Percentiles rank a stretch among this genome's conserved stretches.
These are phyloP conservation scores for Ustilago xerochloae DNA, from an alignment of 1,284 basidiomycete genomes.

Conservation along the genomic window DNA sequence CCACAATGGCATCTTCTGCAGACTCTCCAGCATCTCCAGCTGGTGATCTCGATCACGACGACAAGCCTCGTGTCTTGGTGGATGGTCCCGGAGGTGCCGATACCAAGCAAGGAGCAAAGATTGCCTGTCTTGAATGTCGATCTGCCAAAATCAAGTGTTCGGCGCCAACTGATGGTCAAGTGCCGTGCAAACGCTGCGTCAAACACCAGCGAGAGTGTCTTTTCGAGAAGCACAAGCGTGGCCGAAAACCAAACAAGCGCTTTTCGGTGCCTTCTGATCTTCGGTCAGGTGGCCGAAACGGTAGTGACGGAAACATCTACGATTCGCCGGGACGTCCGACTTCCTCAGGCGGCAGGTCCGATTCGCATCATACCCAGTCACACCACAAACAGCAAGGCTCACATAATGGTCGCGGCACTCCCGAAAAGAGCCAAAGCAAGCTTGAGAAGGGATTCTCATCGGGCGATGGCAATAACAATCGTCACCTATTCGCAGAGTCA, in stretches of 20 bases:
- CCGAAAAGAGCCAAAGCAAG: slow-evolving; percentile 27
- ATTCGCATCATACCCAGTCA: slow-evolving; percentile 10
- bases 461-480: slow-evolving; percentile 9
- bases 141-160: slow-evolving; percentile 60
- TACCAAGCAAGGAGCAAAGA: slow-evolving; percentile 59
- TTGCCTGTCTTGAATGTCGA: slow-evolving; percentile 58
- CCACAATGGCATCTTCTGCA: slow-evolving; percentile 25
- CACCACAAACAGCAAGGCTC: slow-evolving; percentile 7
- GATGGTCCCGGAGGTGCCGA: slow-evolving; percentile 59
- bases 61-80: slow-evolving; percentile 53
- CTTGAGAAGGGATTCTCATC: slow-evolving; percentile 15
- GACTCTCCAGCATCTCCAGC: slow-evolving; percentile 21
- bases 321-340: slow-evolving; percentile 15
- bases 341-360: slow-evolving; percentile 25
- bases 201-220: slow-evolving; percentile 56
- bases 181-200: slow-evolving; percentile 59
- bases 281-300: slow-evolving; percentile 20
- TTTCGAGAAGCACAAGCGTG: slow-evolving; percentile 60
- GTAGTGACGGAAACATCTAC: slow-evolving; percentile 25
- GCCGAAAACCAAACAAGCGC: slow-evolving; percentile 55
- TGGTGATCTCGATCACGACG: slow-evolving; percentile 35
- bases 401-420: slow-evolving; percentile 25
- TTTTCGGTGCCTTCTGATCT: slow-evolving; percentile 50
- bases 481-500: slow-evolving; percentile 15
- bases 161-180: slow-evolving; percentile 56